Conservation (phyloP, 2,329 filamentous ascomycete genomes). For the Purpureocillium takamizusanense region DNA sequence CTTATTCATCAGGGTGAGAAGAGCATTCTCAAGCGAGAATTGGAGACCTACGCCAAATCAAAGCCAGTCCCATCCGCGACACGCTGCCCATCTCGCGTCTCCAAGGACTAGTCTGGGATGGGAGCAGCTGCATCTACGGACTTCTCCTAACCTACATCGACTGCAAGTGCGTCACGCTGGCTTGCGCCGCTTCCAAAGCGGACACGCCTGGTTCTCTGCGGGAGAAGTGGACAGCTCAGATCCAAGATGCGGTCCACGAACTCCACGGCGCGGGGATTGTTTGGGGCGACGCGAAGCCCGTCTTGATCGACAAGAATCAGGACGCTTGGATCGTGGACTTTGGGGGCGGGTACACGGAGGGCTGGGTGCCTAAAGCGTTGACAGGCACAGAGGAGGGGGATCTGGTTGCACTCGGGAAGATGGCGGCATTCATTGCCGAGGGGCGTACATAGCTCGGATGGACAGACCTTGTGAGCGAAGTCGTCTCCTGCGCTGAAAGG, state of each 20-base stretch:
- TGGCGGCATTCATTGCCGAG: constrained; percentile 1
- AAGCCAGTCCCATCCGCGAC: constrained; percentile 1
- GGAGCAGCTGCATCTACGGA: constrained; percentile 2
- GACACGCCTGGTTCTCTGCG: neutral
- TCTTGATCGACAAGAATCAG: constrained; percentile 16
- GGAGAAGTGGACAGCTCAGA: constrained; percentile 5
- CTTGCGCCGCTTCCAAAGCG: constrained; percentile 1
- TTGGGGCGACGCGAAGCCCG: constrained; percentile 21
- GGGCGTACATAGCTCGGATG: too few species aligned
- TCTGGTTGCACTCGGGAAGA: constrained; percentile 5
- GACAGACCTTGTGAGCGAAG: too few species aligned
- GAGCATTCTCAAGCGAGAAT: constrained; percentile 1
- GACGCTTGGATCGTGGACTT: constrained; percentile 20
- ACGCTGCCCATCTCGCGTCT: constrained; percentile 6
- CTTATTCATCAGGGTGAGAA: constrained; percentile 2
- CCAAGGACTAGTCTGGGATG: constrained; percentile 4
- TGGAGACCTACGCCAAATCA: constrained; percentile 7
- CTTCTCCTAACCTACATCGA: constrained; percentile 8
- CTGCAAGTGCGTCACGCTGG: constrained; percentile 1
- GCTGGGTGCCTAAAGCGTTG: constrained; percentile 5
- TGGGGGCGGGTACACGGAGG: constrained; percentile 11
- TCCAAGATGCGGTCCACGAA: constrained; percentile 6
- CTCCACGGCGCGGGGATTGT: constrained; percentile 14
- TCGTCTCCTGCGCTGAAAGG: too few species aligned
- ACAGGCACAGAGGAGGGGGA: constrained; percentile 5